Base-by-base conservation (phyloP, 768 basidiomycete genomes). In the Tylopilus plumbeoviolaceoides region DNA sequence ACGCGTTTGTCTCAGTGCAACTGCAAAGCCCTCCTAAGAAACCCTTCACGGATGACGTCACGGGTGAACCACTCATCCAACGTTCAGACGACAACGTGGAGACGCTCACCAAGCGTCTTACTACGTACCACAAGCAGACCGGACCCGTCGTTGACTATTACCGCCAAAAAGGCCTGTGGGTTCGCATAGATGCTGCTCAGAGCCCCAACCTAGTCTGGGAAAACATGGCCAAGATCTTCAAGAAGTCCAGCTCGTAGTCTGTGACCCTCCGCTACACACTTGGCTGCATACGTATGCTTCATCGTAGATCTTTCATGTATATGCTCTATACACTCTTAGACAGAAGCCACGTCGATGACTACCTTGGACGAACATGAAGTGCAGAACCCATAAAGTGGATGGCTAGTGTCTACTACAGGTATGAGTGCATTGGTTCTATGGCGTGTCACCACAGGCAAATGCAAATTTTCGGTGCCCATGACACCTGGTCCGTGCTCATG, bases 1-100 rank as follows among this genome's bases (percentile, higher is more conserved):
- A 42, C 59, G 21, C 55, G 41, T 48, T 57, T 46, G 58, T 56
- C 51, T 54, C 23, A 55, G 25, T 38, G 51, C 6, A 14, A 31
- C 33, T 44, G 7, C 59, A 55, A 67, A 99, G 95, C 74, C 97
- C 97, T 6, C 97, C 97, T 28, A 98, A 98, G 80, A 98, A 97
- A 73, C 63, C 84, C n/a, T 88, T 91, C 78, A 78, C 79, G 18
- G 97, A 99, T 73, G 97, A 99, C 70, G 76, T 89, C 33, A 90
- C 94, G 4, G 97, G 97, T 53, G 95, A 99, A 73, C 91, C 93
- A 35, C 83, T 99, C 59, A 87, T 95, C 64, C 95, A 98, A 71
- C 89, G 97, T 57, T 93, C 94, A 9, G 97, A 99, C 70, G 97
- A 99, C 75, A 99, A 98, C 59, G 91, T 93, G 56, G 92, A 97